These are phyloP conservation scores for Apiotrichum siamense DNA, from an alignment of 1,284 basidiomycete genomes.

Conservation along the genomic window DNA sequence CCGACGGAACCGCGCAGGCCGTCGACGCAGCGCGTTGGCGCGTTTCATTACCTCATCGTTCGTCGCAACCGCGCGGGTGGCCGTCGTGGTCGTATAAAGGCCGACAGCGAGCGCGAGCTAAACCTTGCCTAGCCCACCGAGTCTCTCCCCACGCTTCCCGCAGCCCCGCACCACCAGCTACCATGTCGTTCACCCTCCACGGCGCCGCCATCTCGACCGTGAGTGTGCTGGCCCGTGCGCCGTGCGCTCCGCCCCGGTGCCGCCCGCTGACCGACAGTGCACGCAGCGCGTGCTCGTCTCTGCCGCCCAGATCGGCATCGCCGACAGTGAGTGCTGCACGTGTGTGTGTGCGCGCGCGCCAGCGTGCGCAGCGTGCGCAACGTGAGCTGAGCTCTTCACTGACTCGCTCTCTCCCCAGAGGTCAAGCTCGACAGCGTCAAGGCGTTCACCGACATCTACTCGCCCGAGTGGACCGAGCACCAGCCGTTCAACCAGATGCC, in stretches of 20 bases:
- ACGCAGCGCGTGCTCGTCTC: slow-evolving; percentile 17
- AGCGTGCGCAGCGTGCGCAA: too few relatives aligned
- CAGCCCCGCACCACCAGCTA: too few relatives aligned
- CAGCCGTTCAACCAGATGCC: slow-evolving; percentile 66
- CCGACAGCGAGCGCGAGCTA: too few relatives aligned
- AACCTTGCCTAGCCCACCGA: too few relatives aligned
- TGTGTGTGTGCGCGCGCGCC: neutral
- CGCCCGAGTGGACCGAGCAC: slow-evolving; percentile 46
- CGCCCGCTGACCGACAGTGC: slow-evolving; percentile 16
- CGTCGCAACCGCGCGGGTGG: too few relatives aligned
- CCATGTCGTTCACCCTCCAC: slow-evolving; percentile 17
- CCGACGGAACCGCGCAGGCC: too few relatives aligned
- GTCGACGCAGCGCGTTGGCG: too few relatives aligned
- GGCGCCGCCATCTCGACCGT: slow-evolving; percentile 21
- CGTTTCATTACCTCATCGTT: too few relatives aligned
- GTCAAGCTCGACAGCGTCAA: slow-evolving; percentile 24
- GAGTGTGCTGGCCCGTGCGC: neutral
- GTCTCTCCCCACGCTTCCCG: too few relatives aligned
- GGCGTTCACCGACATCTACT: slow-evolving; percentile 50
- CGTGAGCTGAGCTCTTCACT: neutral
- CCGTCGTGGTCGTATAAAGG: too few relatives aligned
- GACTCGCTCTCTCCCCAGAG: slow-evolving; percentile 11
- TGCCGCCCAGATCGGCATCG: slow-evolving; percentile 15
- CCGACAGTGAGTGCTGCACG: neutral
- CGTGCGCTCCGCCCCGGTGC: neutral